Evolutionary conservation across 176 grass and related monocot species (phyloP).

Genomic region (Bonia amplexicaulis): DNA sequence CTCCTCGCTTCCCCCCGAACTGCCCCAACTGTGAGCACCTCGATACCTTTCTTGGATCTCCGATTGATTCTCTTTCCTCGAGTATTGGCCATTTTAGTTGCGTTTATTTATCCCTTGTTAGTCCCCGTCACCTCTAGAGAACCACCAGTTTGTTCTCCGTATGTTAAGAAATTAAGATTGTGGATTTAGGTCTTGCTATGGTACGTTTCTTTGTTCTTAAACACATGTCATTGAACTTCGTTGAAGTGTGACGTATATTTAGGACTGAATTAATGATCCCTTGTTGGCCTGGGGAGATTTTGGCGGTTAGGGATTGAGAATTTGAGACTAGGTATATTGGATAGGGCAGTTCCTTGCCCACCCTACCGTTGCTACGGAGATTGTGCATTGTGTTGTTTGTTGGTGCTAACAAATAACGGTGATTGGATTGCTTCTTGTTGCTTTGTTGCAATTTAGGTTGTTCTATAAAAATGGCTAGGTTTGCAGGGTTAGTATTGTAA

Average conservation of each 20-base stretch:
- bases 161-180: background rate
- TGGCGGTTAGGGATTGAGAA: background rate
- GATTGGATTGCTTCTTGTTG: background rate
- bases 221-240: background rate
- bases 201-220: background rate
- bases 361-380: background rate
- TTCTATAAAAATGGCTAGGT: background rate
- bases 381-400: background rate
- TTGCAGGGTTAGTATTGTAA: background rate
- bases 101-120: background rate
- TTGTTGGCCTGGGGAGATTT: background rate
- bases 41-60: background rate
- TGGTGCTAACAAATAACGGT: background rate
- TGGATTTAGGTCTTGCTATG: background rate
- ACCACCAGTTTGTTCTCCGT: background rate
- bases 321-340: background rate
- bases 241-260: background rate
- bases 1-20: constrained; percentile 45
- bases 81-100: background rate
- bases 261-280: background rate
- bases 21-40: constrained; percentile 65
- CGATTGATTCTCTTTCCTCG: background rate
- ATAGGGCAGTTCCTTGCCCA: background rate
- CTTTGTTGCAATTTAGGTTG: background rate
- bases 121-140: background rate